Percentiles rank a stretch among this genome's conserved stretches.
phyloP scores from a whole-genome alignment of 1,139 yeast species.

The Suhomyces bolitotheri region DNA sequence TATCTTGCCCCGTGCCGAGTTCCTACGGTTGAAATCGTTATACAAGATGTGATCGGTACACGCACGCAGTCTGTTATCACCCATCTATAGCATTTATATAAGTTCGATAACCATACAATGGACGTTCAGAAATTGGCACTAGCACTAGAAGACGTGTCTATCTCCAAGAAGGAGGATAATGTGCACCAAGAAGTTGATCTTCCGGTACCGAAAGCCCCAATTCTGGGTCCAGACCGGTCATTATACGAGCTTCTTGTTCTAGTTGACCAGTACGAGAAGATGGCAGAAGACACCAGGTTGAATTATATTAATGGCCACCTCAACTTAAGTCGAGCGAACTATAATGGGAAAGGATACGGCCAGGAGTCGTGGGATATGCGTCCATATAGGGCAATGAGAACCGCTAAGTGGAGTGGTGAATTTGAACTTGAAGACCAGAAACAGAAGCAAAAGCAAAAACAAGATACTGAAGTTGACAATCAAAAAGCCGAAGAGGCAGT shows the following conservation, averaged over 20 bases:
- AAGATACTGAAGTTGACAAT: conserved; percentile 1
- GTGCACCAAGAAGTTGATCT: conserved; percentile 6
- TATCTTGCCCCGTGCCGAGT: conserved; percentile 49
- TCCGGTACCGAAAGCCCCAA: conserved; percentile 1
- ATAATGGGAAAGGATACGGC: conserved; percentile 21
- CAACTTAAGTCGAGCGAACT: conserved; percentile 44
- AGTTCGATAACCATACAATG: neutral
- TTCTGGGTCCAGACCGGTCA: conserved; percentile 19
- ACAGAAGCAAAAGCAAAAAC: neutral
- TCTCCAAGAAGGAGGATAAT: conserved; percentile 7
- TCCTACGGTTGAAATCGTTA: conserved; percentile 38
- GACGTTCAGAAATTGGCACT: conserved; percentile 14
- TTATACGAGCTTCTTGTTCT: conserved; percentile 27
- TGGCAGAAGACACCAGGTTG: conserved; percentile 21
- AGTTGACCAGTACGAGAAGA: conserved; percentile 32
- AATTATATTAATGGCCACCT: conserved; percentile 34
- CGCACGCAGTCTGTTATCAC: neutral
- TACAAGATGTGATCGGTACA: conserved; percentile 27
- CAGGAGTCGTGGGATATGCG: conserved; percentile 34
- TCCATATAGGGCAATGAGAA: conserved; percentile 24
- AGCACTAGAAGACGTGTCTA: conserved; percentile 18
- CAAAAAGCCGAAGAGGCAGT: conserved; percentile 2
- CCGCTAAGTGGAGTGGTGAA: conserved; percentile 1
- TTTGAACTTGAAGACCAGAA: conserved; percentile 2
- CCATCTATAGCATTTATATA: neutral